A percentile compares a stretch with the other conserved stretches of the same genome.
Conservation (phyloP, 345 rosid genomes). For the Dipteronia sinensis region DNA sequence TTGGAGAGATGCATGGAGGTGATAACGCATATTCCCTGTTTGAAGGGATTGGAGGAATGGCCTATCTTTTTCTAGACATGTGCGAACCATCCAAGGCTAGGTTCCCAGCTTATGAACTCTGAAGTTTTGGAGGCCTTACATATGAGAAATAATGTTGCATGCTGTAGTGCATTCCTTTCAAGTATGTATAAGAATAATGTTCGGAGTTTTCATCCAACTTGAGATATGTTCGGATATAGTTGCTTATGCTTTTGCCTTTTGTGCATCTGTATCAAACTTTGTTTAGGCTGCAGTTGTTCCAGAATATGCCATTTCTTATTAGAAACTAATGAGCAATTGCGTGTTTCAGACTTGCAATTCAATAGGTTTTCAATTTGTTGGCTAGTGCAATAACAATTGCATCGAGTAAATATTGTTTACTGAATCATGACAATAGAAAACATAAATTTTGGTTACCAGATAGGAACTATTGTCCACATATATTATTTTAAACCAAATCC, state of each 20-base stretch:
- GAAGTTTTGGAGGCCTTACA: not conserved
- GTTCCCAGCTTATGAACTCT: constrained; percentile 70
- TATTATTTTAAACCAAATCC: not conserved
- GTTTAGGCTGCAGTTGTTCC: not conserved
- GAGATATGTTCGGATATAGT: not conserved
- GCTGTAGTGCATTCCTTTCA: not conserved
- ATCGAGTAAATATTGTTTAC: too few species aligned
- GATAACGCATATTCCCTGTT: constrained; percentile 62
- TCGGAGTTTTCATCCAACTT: not conserved
- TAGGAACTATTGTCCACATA: too few species aligned
- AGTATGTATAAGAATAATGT: not conserved
- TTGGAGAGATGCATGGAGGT: constrained; percentile 70
- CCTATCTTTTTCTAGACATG: constrained; percentile 62
- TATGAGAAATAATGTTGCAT: not conserved
- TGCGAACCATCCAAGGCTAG: constrained; percentile 47
- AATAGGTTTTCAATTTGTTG: too few species aligned
- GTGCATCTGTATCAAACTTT: not conserved
- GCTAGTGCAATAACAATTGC: too few species aligned
- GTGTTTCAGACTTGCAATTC: too few species aligned
- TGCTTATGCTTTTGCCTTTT: not conserved
- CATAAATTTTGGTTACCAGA: too few species aligned
- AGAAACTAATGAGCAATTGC: too few species aligned
- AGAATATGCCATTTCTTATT: too few species aligned
- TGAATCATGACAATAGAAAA: too few species aligned
- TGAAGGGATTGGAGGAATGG: constrained; percentile 76